Evolutionary conservation across 2,329 filamentous ascomycete genomes (phyloP), one percentile per base, ranked within the genome.

Genomic region (Aspergillus texensis): DNA sequence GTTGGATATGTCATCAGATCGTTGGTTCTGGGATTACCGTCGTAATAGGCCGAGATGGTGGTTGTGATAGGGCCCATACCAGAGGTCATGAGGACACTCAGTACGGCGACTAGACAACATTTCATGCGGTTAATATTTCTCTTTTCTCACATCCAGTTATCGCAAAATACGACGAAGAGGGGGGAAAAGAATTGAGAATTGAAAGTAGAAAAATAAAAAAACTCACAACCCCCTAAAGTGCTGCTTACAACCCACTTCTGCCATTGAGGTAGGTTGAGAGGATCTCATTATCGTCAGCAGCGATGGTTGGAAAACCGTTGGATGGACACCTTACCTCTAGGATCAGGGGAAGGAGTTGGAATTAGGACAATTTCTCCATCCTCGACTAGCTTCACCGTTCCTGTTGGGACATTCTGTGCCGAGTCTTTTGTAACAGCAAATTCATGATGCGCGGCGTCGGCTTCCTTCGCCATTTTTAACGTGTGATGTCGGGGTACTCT

Each of bases 101-200:
- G 16, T 19, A 41, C 39, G 16, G 39, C 39, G 16, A 41, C 39
- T 41, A 41, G 8, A 3, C 39, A 41, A n/a, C 6, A 41, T 19
- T 16, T 16, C 14, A 2, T 41, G 39, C 39, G 6, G 16, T 41
- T 4, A 41, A 4, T 41, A 41, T 41, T 41, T 41, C 3, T 41
- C 39, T 1, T 41, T n/a, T 9, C 16, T 1, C 39, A 41, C 1
- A 4, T 1, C 39, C 2, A 41, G 3, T 10, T n/a, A 10, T 4
- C 19, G 8, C 1, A 41, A 8, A 4, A 19, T 41, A 9, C 0
- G 9, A 3, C 1, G 39, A 4, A 1, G 6, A 34, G 1, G 9
- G 8, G 6, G 34, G 34, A 3, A 10, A 6, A n/a, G 12, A 6
- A 36, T 11, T 10, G 16, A n/a, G 12, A 6, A 36, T 11, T 10